Evolutionary conservation across 2,329 filamentous ascomycete species (phyloP).

Genomic region (Neophaeococcomyces mojaviensis): DNA sequence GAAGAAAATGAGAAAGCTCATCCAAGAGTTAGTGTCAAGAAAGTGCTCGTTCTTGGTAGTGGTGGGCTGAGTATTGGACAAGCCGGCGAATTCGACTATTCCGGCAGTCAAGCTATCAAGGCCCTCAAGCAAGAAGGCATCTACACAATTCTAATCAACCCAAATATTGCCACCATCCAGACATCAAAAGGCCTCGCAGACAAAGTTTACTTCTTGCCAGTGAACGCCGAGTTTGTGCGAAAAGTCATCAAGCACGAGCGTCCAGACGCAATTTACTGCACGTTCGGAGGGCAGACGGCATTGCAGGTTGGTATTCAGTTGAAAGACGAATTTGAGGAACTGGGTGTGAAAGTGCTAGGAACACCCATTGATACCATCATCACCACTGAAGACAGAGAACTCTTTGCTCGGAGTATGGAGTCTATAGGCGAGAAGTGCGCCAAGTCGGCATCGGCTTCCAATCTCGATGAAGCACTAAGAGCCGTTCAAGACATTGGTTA

Average conservation of each 20-base stretch:
- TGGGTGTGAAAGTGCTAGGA: conserved; percentile 89
- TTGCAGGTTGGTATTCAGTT: conserved; percentile 95
- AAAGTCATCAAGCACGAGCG: conserved; percentile 94
- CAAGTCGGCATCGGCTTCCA: conserved; percentile 89
- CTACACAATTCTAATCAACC: conserved; percentile 96
- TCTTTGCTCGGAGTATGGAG: conserved; percentile 97
- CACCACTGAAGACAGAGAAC: conserved; percentile 93
- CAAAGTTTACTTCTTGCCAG: conserved; percentile 97
- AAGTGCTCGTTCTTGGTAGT: conserved; percentile 87
- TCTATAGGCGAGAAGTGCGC: conserved; percentile 96
- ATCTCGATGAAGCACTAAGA: conserved; percentile 76
- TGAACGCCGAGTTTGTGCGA: conserved; percentile 92
- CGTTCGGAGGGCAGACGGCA: conserved; percentile 95
- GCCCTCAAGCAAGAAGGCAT: conserved; percentile 96
- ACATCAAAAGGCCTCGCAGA: conserved; percentile 96
- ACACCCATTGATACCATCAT: conserved; percentile 98
- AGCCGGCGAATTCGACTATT: conserved; percentile 98
- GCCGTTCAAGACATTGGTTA: conserved; percentile 88
- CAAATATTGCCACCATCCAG: conserved; percentile 97
- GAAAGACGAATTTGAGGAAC: conserved; percentile 88
- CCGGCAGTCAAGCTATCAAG: conserved; percentile 96
- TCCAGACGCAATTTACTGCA: conserved; percentile 94
- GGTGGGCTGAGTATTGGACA: conserved; percentile 96
- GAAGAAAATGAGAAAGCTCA: conserved; percentile 70
- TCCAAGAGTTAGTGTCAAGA: conserved; percentile 79